Conservation (phyloP, 495 filamentous ascomycete genomes). For the Lasiosphaeria miniovina region DNA sequence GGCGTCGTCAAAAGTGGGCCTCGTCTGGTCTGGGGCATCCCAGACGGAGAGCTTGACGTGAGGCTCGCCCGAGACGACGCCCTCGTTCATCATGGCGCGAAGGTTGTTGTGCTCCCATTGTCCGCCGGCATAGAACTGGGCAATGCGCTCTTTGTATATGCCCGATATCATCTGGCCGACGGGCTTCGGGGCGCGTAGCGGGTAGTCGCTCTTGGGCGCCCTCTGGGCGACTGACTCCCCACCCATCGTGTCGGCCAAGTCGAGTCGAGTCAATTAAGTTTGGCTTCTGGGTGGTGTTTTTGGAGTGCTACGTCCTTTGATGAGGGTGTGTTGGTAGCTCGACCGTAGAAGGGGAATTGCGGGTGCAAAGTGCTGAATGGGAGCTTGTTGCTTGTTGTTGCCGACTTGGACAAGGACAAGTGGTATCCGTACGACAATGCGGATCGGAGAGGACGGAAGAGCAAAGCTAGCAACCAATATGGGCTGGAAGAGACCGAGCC, state of each 20-base stretch:
- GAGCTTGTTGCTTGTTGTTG: too few relatives aligned
- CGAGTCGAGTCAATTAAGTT: too few relatives aligned
- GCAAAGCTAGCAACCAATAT: too few relatives aligned
- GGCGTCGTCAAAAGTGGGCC: slow-evolving; percentile 89
- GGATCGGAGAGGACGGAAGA: too few relatives aligned
- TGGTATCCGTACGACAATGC: too few relatives aligned
- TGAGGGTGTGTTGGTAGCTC: too few relatives aligned
- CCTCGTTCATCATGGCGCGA: slow-evolving; percentile 75
- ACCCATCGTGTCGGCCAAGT: slow-evolving; percentile 25
- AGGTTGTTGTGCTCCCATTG: slow-evolving; percentile 81
- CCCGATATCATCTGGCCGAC: slow-evolving; percentile 79
- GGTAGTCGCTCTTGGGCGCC: slow-evolving; percentile 41
- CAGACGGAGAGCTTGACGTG: slow-evolving; percentile 86
- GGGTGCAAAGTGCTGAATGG: too few relatives aligned
- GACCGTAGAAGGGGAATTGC: too few relatives aligned
- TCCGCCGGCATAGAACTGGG: slow-evolving; percentile 72
- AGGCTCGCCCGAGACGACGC: slow-evolving; percentile 62
- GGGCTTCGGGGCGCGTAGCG: slow-evolving; percentile 44
- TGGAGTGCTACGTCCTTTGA: too few relatives aligned
- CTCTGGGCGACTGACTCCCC: slow-evolving; percentile 29
- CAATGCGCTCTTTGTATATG: slow-evolving; percentile 84
- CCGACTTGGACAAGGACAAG: too few relatives aligned
- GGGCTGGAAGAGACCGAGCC: too few relatives aligned
- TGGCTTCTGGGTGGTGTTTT: too few relatives aligned
- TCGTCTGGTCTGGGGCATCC: slow-evolving; percentile 70